Base-by-base conservation (phyloP, 2,329 filamentous ascomycete species). In the Colletotrichum musae region DNA sequence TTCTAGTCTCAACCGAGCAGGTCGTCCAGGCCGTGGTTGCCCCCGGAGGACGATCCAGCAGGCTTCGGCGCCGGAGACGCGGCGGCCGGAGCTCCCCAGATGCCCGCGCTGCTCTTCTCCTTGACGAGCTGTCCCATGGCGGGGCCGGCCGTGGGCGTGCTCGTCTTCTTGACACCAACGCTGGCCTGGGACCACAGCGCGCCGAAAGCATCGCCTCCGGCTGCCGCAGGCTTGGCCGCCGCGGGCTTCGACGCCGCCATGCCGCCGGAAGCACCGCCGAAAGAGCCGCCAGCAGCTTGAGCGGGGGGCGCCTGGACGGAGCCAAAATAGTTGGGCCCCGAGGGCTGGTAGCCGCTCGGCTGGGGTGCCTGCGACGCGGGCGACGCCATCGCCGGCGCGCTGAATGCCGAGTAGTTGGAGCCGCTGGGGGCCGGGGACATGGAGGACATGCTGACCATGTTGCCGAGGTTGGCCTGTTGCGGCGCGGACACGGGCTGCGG, bases 121-220 rank as follows among this genome's bases (percentile, higher is more conserved):
- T 98, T 98, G n/a, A 95, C 95, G 80, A 99, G 89, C 79, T 97
- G 95, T 36, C 94, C 95, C 82, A 99, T 88, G 64, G 95, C 95
- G 59, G 94, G 91, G 0, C 92, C 92, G 68, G 91, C 87, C 62
- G 84, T 85, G 13, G 87, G 85, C 2, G 90, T 87, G 70, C 82
- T 86, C 1, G 87, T 82, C 83, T 96, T 97, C 85, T 94, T 94
- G 72, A 94, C 88, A 54, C 91, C 91, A 12, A 87, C 87, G 72
- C 91, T 94, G 32, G 91, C 91, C 72, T 89, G 90, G 68, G 92
- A 92, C 89, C 97, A 97, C 41, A 99, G 86, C 21, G 91, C 93
- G 15, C 94, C 95, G 75, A 99, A 99, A 0, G 93, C 95, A 80
- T 99, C 96, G 18, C 92, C 92, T 2, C 92, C 91, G 2, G 88